Evolutionary conservation across 768 basidiomycete species (phyloP).

Genomic region (Nidularia sp.): DNA sequence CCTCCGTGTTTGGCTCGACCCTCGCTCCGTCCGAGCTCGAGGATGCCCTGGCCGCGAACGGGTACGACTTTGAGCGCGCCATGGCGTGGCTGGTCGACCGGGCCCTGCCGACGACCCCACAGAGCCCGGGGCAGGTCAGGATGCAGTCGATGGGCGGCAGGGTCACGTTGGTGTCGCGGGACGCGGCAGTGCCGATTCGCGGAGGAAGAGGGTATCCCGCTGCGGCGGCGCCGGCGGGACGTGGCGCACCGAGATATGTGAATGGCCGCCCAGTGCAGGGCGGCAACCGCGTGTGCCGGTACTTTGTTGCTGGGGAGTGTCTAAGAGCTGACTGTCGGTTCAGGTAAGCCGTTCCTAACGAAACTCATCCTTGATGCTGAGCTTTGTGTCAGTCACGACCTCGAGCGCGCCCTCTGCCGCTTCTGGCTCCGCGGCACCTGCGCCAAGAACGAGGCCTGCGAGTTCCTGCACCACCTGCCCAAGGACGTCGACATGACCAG

Average conservation of each 20-base stretch:
- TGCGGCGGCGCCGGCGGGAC: slow-evolving; percentile 17
- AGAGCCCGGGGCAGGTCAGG: slow-evolving; percentile 36
- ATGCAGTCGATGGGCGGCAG: slow-evolving; percentile 66
- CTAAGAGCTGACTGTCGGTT: slow-evolving; percentile 95
- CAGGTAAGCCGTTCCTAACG: slow-evolving; percentile 53
- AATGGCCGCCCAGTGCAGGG: slow-evolving; percentile 56
- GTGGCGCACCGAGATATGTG: slow-evolving; percentile 35
- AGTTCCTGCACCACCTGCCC: slow-evolving; percentile 91
- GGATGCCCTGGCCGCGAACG: slow-evolving; percentile 83
- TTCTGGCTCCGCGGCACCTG: slow-evolving; percentile 99
- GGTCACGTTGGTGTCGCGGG: slow-evolving; percentile 62
- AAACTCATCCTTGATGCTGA: slow-evolving; percentile 4
- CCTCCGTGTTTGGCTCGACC: slow-evolving; percentile 88
- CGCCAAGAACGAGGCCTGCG: slow-evolving; percentile 94
- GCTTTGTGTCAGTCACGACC: slow-evolving; percentile 66
- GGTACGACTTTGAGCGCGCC: slow-evolving; percentile 92
- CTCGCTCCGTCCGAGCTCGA: slow-evolving; percentile 90
- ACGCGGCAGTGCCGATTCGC: slow-evolving; percentile 26
- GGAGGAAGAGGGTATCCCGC: slow-evolving; percentile 35
- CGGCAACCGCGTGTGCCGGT: slow-evolving; percentile 86
- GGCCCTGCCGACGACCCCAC: slow-evolving; percentile 42
- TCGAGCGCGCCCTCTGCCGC: slow-evolving; percentile 90
- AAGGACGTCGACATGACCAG: slow-evolving; percentile 78
- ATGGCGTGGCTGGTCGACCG: slow-evolving; percentile 94
- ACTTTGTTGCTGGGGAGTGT: slow-evolving; percentile 96